Evolutionary conservation across 2,329 filamentous ascomycete species (phyloP), one percentile per base, ranked within the genome.

Genomic region (Torrubiella hemipterigena): DNA sequence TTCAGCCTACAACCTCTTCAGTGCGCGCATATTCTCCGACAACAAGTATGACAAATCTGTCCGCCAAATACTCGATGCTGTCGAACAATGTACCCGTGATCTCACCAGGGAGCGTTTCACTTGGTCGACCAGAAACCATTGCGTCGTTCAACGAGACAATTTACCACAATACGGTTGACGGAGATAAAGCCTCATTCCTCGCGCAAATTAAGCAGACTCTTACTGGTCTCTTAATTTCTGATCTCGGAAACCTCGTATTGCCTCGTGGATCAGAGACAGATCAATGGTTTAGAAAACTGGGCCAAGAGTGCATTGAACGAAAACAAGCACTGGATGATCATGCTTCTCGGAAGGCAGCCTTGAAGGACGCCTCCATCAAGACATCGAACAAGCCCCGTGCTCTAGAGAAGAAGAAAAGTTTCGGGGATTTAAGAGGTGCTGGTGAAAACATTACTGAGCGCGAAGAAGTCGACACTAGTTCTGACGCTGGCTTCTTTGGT

Each of bases 181-280:
- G 83, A 36, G 80, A 84, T 27, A 93, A 91, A 58, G 64, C 72
- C 4, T 69, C 66, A n/a, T 94, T 95, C 52, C 60, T 94, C 32
- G 65, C 73, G 7, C 79, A 85, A 18, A 62, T 94, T 18, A 78
- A 78, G 43, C 81, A 87, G 48, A 81, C 77, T 0, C 59, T 96
- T 23, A 89, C 80, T 2, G 87, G 85, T 40, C 64, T 98, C 13
- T 59, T 96, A 3, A 60, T 96, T 17, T 96, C 89, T 30, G 91
- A 98, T 50, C 65, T 96, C 4, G 86, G 87, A 6, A 86, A 79
- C 24, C 72, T 84, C 18, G 79, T 95, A 2, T 91, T 93, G 53
- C 75, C 77, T n/a, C 73, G 73, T 30, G 91, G 91, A 4, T 93
- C 86, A 25, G 91, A 98, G 58, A 96, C 89, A 1, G 91, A 96